Evolutionary conservation across 2,329 filamentous ascomycete genomes (phyloP).

Genomic region (Xylariaceae sp.): DNA sequence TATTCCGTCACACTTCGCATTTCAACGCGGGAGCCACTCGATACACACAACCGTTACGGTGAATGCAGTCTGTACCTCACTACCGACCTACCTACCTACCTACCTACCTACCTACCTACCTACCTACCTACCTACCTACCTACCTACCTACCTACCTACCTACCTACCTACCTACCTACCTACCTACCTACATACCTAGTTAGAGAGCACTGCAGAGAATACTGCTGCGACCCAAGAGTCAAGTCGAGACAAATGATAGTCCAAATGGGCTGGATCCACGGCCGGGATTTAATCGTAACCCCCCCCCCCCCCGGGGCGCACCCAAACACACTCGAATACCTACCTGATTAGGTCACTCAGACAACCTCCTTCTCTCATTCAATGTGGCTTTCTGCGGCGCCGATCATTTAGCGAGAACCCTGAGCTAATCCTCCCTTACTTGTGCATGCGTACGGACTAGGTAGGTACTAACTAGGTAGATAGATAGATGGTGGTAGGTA

Average conservation of each 20-base stretch:
- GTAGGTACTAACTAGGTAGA: no score
- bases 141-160: no score
- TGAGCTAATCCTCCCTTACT: background rate
- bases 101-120: no score
- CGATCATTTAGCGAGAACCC: background rate
- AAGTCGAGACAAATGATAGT: slow-evolving; percentile 1
- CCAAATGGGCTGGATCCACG: background rate
- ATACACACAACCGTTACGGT: background rate
- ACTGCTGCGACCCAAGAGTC: slow-evolving; percentile 7
- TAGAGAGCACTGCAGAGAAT: slow-evolving; percentile 15
- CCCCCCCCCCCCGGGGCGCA: background rate
- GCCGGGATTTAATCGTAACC: background rate
- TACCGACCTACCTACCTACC: background rate
- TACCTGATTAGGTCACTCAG: background rate
- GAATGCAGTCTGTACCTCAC: background rate
- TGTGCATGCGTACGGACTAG: background rate
- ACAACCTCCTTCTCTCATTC: background rate
- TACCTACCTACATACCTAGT: background rate
- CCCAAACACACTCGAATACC: background rate
- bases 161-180: no score
- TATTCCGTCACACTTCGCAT: background rate
- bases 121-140: no score
- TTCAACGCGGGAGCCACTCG: slow-evolving; percentile 2
- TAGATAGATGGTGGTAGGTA: no score
- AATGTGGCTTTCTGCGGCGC: background rate